phyloP scores from a whole-genome alignment of 2,329 filamentous ascomycete genomes.

The Neonectria sp. region DNA sequence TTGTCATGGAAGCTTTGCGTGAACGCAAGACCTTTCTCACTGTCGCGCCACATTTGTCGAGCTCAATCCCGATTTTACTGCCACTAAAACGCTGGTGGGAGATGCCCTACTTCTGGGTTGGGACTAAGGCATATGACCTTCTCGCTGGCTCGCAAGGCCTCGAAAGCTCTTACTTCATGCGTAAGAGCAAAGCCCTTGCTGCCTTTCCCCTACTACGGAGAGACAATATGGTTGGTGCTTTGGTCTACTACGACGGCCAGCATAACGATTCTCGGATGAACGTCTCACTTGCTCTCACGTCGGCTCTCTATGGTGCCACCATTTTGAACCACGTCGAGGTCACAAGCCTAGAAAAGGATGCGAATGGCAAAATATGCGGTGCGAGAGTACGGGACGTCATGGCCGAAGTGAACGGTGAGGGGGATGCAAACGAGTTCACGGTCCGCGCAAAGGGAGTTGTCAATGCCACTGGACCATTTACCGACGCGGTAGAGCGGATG shows the following conservation, averaged over 20 bases:
- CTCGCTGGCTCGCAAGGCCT: constrained; percentile 87
- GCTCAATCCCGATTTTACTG: constrained; percentile 87
- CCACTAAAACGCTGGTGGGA: constrained; percentile 89
- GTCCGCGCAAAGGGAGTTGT: constrained; percentile 85
- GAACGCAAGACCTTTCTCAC: constrained; percentile 88
- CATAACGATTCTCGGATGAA: constrained; percentile 94
- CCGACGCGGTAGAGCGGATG: constrained; percentile 85
- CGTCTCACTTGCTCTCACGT: constrained; percentile 72
- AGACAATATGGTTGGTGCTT: constrained; percentile 80
- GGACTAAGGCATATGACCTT: constrained; percentile 85
- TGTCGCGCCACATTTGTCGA: constrained; percentile 85
- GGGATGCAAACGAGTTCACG: constrained; percentile 68
- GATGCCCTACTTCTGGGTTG: constrained; percentile 80
- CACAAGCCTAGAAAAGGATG: constrained; percentile 80
- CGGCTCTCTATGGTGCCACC: constrained; percentile 80
- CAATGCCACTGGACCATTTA: constrained; percentile 88
- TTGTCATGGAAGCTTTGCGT: constrained; percentile 86
- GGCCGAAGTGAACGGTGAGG: constrained; percentile 68
- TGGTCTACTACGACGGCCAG: constrained; percentile 90
- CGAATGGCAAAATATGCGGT: constrained; percentile 77
- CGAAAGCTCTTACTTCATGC: constrained; percentile 86
- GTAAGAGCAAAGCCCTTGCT: constrained; percentile 82
- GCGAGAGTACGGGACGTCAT: constrained; percentile 67
- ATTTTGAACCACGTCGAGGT: constrained; percentile 88
- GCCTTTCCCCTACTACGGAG: constrained; percentile 85